Conservation (phyloP, 257 asterid genomes). For the Gentiana straminea region DNA sequence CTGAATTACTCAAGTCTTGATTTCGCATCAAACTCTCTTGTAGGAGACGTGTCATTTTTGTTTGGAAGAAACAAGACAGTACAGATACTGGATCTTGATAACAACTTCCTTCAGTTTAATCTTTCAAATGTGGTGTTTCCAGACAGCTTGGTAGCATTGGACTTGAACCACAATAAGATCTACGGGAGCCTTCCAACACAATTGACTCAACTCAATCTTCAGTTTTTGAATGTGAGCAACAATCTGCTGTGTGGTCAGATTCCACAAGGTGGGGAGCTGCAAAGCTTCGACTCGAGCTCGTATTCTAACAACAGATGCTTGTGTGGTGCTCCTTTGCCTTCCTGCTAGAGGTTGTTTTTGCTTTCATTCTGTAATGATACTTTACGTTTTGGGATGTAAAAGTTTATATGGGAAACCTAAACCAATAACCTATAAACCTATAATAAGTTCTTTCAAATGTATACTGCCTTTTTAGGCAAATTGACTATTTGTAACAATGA, state of each 20-base stretch:
- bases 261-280: constrained; percentile 36
- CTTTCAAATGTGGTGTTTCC: constrained; percentile 40
- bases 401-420: no score
- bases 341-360: constrained; percentile 23
- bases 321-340: constrained; percentile 44
- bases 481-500: no score
- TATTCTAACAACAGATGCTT: constrained; percentile 45
- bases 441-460: no score
- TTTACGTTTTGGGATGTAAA: no score
- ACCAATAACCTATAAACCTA: no score
- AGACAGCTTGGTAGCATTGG: constrained; percentile 22
- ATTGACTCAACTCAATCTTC: constrained; percentile 14
- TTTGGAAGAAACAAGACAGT: constrained; percentile 46
- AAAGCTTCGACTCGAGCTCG: constrained; percentile 16
- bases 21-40: constrained; percentile 39
- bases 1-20: constrained; percentile 25
- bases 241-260: constrained; percentile 52
- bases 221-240: constrained; percentile 41
- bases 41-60: constrained; percentile 46
- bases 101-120: constrained; percentile 47
- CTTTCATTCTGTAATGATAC: no score
- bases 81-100: constrained; percentile 23
- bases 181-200: constrained; percentile 35
- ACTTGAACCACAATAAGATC: constrained; percentile 47
- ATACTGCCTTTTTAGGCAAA: no score